Base-by-base conservation (phyloP, 345 rosid genomes). In the Citrus reticulata region DNA sequence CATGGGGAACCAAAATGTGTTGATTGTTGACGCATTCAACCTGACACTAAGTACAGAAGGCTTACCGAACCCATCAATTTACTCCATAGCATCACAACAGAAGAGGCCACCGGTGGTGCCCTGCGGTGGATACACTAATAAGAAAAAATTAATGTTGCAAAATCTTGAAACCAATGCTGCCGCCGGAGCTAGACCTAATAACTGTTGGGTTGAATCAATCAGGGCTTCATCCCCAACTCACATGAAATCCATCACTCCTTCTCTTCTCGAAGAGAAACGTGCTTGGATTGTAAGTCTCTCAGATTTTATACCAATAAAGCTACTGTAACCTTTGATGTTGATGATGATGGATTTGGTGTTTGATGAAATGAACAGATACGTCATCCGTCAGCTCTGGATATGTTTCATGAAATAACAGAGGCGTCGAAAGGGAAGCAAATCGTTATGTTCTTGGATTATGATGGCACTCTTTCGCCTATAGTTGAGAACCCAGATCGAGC, bases 381-480 rank as follows among this genome's bases (percentile, higher is more conserved):
- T 42, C 95, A 93, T 77, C 99, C 99, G 10, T 95, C 99, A 34
- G 99, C 99, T 40, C 49, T 95, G 72, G 91, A 82, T 17, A 89
- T 83, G 93, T 93, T 95, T 51, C 89, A 88, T 75, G 82, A 86
- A 66, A 95, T 95, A 65, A 86, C 82, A 22, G 87, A 87, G 67
- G 90, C 88, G 63, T 91, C 99, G 0, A 79, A 66, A 74, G 99
- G 98, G 74, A 95, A 95, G 79, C 90, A 95, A 70, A 92, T 95
- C 17, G 97, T 92, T 11, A 90, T 95, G 98, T 95, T 95, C 78
- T 85, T 95, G 51, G 99, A 95, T 60, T 95, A 95, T 27, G 99
- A 95, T 59, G 99, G 99, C 60, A 95, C 99, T 19, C 97, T 95
- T 65, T 95, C 99, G 1, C 99, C 99, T 22, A 95, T 95, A 51